Conservation (phyloP, 2,329 filamentous ascomycete species). For the Tolypocladium endophyticum region DNA sequence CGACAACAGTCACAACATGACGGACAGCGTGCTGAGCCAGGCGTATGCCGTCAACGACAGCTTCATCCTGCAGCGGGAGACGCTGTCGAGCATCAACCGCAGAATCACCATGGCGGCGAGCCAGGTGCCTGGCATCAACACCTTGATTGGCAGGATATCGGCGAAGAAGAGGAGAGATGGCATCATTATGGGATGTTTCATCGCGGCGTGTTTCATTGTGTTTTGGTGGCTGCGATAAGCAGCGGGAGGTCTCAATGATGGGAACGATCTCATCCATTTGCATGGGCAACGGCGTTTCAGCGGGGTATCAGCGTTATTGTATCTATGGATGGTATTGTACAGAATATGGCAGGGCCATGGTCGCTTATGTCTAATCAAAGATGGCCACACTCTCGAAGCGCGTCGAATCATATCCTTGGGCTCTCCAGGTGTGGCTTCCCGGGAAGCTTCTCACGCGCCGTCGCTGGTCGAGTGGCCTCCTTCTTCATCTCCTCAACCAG, state of each 20-base stretch:
- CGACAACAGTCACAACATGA: slow-evolving; percentile 81
- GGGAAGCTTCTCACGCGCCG: slow-evolving; percentile 21
- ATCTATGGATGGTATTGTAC: slow-evolving; percentile 15
- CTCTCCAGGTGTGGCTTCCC: slow-evolving; percentile 19
- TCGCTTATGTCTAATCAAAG: background rate
- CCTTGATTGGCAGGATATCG: slow-evolving; percentile 83
- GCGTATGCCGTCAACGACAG: slow-evolving; percentile 94
- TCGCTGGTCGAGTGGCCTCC: slow-evolving; percentile 19
- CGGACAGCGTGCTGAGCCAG: slow-evolving; percentile 84
- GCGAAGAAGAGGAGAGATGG: slow-evolving; percentile 91
- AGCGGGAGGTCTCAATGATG: background rate
- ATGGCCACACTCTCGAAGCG: background rate
- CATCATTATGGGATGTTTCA: slow-evolving; percentile 83
- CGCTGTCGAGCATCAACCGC: slow-evolving; percentile 76
- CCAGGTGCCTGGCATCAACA: slow-evolving; percentile 87
- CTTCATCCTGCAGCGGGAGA: slow-evolving; percentile 81
- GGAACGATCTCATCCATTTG: slow-evolving; percentile 5
- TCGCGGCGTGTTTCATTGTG: slow-evolving; percentile 83
- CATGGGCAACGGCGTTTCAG: slow-evolving; percentile 19
- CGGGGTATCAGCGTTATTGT: slow-evolving; percentile 23
- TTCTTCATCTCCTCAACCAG: slow-evolving; percentile 48
- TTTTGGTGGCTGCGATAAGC: slow-evolving; percentile 66
- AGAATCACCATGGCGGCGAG: slow-evolving; percentile 83
- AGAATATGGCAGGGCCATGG: slow-evolving; percentile 9
- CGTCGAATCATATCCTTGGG: slow-evolving; percentile 6